Evolutionary conservation across 2,329 filamentous ascomycete genomes (phyloP).

Genomic region (Corniculantispora saksenae): DNA sequence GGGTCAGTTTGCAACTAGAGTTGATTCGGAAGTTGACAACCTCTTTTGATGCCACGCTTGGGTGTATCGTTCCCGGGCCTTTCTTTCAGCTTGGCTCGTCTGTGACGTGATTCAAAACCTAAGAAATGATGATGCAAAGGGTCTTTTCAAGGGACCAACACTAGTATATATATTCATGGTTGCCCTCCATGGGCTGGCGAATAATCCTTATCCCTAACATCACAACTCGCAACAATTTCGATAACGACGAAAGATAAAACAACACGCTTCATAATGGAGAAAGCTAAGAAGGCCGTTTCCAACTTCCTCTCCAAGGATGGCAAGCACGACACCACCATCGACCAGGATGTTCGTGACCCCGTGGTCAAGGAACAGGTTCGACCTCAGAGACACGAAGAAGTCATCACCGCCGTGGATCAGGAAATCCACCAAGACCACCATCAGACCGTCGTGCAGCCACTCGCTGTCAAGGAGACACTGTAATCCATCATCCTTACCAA

Average conservation of each 20-base stretch:
- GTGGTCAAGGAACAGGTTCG: slow-evolving; percentile 62
- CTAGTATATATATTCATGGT: slow-evolving; percentile 12
- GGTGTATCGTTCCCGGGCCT: background rate
- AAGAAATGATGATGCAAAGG: slow-evolving; percentile 9
- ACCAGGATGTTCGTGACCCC: slow-evolving; percentile 62
- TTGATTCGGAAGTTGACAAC: background rate
- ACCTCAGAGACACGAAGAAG: slow-evolving; percentile 62
- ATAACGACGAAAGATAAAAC: background rate
- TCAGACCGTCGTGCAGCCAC: slow-evolving; percentile 68
- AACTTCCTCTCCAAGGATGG: slow-evolving; percentile 63
- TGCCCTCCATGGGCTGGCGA: background rate
- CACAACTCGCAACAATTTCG: background rate
- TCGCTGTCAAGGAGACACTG: slow-evolving; percentile 41
- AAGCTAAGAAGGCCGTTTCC: slow-evolving; percentile 62
- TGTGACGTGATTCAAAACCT: slow-evolving; percentile 11
- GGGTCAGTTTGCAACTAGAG: background rate
- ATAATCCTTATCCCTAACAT: background rate
- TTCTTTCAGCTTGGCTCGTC: slow-evolving; percentile 4
- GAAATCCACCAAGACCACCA: slow-evolving; percentile 74
- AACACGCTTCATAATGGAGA: slow-evolving; percentile 53
- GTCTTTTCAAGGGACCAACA: background rate
- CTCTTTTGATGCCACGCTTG: background rate
- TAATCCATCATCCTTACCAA: slow-evolving; percentile 42
- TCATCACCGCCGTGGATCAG: slow-evolving; percentile 63
- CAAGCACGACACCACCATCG: slow-evolving; percentile 69